Evolutionary conservation across 768 basidiomycete species (phyloP), one percentile per base, ranked within the genome.

Genomic region (Tubosaeta sp.): DNA sequence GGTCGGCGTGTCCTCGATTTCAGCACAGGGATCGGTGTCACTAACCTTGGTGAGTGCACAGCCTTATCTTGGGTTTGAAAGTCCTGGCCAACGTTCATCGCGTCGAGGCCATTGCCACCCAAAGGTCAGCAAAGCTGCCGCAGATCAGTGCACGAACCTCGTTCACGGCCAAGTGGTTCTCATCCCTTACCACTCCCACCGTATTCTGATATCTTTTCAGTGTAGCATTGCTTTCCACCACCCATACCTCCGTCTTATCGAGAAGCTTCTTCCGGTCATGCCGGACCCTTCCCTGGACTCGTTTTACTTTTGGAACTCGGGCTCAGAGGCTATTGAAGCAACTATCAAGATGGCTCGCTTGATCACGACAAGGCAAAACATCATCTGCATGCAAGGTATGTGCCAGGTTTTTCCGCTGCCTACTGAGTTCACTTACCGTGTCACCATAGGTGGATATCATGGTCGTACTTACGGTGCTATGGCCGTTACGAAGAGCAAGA

Each of bases 291-390:
- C 92, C 1, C 78, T 98, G 31, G 88, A 95, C 67, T 91, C 91
- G 25, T 97, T 97, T 79, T 97, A 94, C 80, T 91, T 97, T 72
- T 91, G 89, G 88, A 97, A 91, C 74, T 95, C 93, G 2, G 95
- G 95, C 3, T 86, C 91, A 1, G 95, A 98, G 69, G 95, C 94
- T 1, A 79, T 93, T 41, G 95, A 97, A 71, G 91, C 84, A 1
- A 79, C 92, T 3, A 71, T 98, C 57, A 97, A 97, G 73, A 84
- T 97, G 74, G 88, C 90, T 4, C 81, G 95, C 32, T 64, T 68
- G 25, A 73, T 85, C 32, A 97, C 95, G 1, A 83, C 85, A 29
- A 77, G 81, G 57, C 91, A 92, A 66, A 93, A 95, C 65, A 80
- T 98, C 54, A 91, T 98, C 49, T 74, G 81, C 53, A 91, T 98